Base-by-base conservation (phyloP, 2,329 filamentous ascomycete genomes). In the Claviceps lovelessii region DNA sequence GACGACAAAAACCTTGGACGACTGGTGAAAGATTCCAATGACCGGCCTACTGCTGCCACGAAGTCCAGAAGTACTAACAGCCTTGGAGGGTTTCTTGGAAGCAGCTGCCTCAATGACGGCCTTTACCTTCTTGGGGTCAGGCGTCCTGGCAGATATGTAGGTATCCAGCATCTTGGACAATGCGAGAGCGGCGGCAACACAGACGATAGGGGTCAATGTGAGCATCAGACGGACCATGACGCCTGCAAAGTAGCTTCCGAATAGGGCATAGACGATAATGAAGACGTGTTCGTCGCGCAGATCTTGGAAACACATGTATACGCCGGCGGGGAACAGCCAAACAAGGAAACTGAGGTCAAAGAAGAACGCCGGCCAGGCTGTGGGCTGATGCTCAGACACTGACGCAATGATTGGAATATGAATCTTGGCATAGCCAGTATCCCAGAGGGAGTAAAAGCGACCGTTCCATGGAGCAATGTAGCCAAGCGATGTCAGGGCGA, bases 161-260 rank as follows among this genome's bases (percentile, higher is more conserved):
- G 83, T 87, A 69, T 97, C 91, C 52, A 98, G 77, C 54, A 98
- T 85, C 61, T 86, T 82, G 19, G 93, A 97, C 46, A 90, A 75
- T 17, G 89, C 88, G 64, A 98, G 82, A 48, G 91, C 93, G 54
- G 91, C 89, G 46, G 93, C 86, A 61, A 96, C 89, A 70, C 93
- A 98, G 52, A 98, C 93, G 61, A 98, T 85, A 1, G 93, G 93
- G 1, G 93, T 98, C 62, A 98, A 75, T 0, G 93, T 98, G 58
- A 98, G 81, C 93, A 98, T 98, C 64, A 98, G 76, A 73, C 93
- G 90, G 58, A 98, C 93, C 93, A 98, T 98, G 73, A 98, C 94
- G 68, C 93, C 93, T 29, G 94, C 89, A 65, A 98, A 98, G 77
- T 98, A 98, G 72, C 89, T 96, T 61, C 89, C 88, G 60, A 97